Conservation (phyloP, 352 stramenopile genomes). For the Chrysophaeum taylorii region DNA sequence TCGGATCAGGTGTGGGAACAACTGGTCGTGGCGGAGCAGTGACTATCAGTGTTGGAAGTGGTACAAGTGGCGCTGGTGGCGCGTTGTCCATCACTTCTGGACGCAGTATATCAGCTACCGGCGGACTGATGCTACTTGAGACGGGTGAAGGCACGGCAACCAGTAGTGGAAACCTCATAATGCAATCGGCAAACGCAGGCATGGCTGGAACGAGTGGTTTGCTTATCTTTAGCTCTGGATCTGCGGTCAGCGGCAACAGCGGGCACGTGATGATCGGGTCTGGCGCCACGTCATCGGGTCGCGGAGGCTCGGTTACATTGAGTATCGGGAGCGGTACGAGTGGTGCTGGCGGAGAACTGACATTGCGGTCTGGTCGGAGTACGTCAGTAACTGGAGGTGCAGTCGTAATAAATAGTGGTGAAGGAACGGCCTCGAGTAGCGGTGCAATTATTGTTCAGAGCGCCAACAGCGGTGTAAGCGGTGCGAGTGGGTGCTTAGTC, state of each 20-base stretch:
- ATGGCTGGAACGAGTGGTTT: not conserved
- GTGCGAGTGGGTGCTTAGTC: not conserved
- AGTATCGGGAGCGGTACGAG: not conserved
- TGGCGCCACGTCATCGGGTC: conserved; percentile 23
- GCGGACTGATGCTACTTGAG: not conserved
- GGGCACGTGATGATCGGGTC: not conserved
- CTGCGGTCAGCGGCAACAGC: not conserved
- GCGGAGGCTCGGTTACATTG: conserved; percentile 55
- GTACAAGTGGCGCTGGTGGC: conserved; percentile 34
- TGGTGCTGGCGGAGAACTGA: not conserved
- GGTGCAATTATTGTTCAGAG: conserved; percentile 21
- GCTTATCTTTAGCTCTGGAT: not conserved
- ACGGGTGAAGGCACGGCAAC: conserved; percentile 29
- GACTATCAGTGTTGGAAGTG: conserved; percentile 9
- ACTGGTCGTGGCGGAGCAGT: conserved; percentile 24
- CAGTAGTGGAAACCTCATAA: conserved; percentile 11
- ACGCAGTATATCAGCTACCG: not conserved
- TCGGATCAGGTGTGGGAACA: conserved; percentile 26
- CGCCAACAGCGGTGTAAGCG: conserved; percentile 17
- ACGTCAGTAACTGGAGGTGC: conserved; percentile 12
- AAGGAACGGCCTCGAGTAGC: conserved; percentile 11
- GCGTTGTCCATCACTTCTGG: conserved; percentile 19
- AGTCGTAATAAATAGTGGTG: not conserved
- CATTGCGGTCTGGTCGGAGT: not conserved
- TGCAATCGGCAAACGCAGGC: not conserved